Base-by-base conservation (phyloP, 2,329 filamentous ascomycete genomes). In the Bipolaris gigantea region DNA sequence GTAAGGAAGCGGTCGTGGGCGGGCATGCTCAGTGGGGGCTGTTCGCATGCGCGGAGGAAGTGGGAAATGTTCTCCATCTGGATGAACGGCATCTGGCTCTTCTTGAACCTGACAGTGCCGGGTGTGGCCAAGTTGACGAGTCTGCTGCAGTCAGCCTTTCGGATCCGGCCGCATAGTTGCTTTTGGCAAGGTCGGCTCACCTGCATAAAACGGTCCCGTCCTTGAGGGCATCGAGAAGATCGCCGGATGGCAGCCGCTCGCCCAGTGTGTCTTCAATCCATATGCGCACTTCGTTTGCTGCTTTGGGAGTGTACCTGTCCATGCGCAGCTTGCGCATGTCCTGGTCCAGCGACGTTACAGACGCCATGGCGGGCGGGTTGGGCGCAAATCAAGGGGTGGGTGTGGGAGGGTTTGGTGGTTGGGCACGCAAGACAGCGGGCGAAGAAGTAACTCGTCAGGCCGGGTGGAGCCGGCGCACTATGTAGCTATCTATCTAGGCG, bases 1-100 rank as follows among this genome's bases (percentile, higher is more conserved):
- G 94, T 99, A 57, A 97, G 85, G 77, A 99, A 99, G 63, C 92
- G 87, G 76, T 99, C 94, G 79, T 99, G 94, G 41, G 92, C 87
- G 53, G 90, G 92, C 55, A 99, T 85, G 75, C 87, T 92, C 48
- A 99, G 80, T 0, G 94, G 94, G 23, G 89, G 85, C 46, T 84
- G 80, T 75, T 96, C 90, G 79, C 92, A 96, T 56, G 91, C 92
- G 69, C 85, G 86, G 49, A 99, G 85, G 77, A 97, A 99, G 71
- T 96, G 90, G 4, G 92, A 95, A 70, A 99, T 97, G 73, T 99
- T 99, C 75, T 99, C 94, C 92, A 97, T 97, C 76, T 99, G 94
- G 36, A 97, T 93, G 73, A 99, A 99, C 0, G 94, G 94, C 93
- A 97, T 97, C 36, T 86, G 78, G 1, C 92, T 96, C 71, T 88